Conservation (phyloP, 2,329 filamentous ascomycete genomes). For the Calonectria crousiana region DNA sequence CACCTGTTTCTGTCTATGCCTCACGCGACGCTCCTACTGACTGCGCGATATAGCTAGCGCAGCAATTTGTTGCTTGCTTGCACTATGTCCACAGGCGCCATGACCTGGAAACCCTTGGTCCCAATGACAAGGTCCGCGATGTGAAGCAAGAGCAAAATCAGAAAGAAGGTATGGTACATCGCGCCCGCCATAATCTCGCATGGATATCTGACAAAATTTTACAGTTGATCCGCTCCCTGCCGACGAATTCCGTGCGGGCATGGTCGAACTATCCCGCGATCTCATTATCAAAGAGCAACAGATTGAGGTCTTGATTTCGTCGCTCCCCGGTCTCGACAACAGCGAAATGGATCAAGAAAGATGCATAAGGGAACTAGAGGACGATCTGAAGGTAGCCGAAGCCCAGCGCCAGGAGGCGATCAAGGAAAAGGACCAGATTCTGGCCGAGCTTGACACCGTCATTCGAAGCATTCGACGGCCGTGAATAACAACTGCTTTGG, state of each 20-base stretch:
- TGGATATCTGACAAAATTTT: slow-evolving; percentile 13
- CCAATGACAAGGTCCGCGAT: slow-evolving; percentile 70
- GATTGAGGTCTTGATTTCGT: slow-evolving; percentile 81
- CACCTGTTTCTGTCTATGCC: background rate
- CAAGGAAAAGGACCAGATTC: slow-evolving; percentile 72
- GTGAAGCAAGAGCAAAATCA: slow-evolving; percentile 66
- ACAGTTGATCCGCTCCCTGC: slow-evolving; percentile 71
- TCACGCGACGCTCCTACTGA: slow-evolving; percentile 11
- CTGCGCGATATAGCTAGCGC: slow-evolving; percentile 65
- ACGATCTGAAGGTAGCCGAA: slow-evolving; percentile 74
- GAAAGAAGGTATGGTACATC: slow-evolving; percentile 59
- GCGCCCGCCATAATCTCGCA: background rate
- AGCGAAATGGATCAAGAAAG: slow-evolving; percentile 82
- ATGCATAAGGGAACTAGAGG: slow-evolving; percentile 73
- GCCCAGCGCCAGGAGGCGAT: slow-evolving; percentile 72
- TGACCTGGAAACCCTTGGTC: slow-evolving; percentile 70
- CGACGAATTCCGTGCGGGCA: slow-evolving; percentile 74
- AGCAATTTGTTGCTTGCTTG: slow-evolving; percentile 76
- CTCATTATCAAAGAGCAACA: slow-evolving; percentile 85
- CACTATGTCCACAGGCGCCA: slow-evolving; percentile 77
- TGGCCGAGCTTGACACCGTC: slow-evolving; percentile 70
- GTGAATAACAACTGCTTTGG: slow-evolving; percentile 47
- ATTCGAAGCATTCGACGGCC: slow-evolving; percentile 71
- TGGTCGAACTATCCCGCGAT: slow-evolving; percentile 81
- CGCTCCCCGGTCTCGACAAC: slow-evolving; percentile 81